Evolutionary conservation across 352 stramenopile genomes (phyloP).

Genomic region (Globisporangium rhizosaccharum): DNA sequence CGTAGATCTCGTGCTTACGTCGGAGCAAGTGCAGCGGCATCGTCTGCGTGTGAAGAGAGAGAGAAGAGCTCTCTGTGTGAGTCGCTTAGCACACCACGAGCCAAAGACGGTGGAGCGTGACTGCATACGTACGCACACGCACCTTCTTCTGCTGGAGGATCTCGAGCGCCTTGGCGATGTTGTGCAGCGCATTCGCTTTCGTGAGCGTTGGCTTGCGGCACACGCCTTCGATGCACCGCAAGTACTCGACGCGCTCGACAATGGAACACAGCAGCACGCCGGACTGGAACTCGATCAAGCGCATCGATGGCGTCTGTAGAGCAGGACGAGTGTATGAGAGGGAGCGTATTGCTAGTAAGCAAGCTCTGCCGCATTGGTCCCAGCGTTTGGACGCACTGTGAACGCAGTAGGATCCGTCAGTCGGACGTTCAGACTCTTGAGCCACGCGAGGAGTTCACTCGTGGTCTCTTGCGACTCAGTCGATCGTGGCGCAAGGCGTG

Average conservation of each 20-base stretch:
- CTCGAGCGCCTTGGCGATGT: conserved; percentile 58
- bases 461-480: conserved; percentile 6
- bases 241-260: conserved; percentile 61
- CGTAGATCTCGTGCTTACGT: conserved; percentile 31
- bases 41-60: conserved; percentile 15
- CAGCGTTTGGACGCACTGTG: conserved; percentile 18
- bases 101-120: not conserved
- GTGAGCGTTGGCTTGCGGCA: conserved; percentile 23
- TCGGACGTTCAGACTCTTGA: conserved; percentile 29
- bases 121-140: not conserved
- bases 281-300: conserved; percentile 49
- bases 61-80: too few species aligned
- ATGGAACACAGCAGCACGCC: conserved; percentile 58
- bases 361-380: not conserved
- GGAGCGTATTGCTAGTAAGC: too few species aligned
- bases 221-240: conserved; percentile 56
- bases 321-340: not conserved
- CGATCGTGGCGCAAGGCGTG: not conserved
- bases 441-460: conserved; percentile 28
- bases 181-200: conserved; percentile 63
- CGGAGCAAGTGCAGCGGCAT: conserved; percentile 49
- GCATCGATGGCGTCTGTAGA: conserved; percentile 19
- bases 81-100: too few species aligned
- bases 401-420: conserved; percentile 22
- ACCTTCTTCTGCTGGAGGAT: conserved; percentile 69